Conservation (phyloP, 1,284 basidiomycete species). For the Waitea zeae region DNA sequence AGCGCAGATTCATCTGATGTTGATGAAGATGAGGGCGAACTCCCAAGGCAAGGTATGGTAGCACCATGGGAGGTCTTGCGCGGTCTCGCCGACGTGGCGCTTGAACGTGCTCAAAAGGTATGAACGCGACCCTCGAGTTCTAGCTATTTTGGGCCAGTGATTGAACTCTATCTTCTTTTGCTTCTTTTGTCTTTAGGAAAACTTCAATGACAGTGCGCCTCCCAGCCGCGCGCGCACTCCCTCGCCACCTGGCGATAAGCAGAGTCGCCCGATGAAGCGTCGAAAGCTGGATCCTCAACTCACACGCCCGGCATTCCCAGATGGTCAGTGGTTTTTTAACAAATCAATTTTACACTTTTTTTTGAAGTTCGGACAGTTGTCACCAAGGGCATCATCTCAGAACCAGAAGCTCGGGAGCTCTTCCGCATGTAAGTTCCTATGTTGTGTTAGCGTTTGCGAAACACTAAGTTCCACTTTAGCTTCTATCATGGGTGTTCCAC, state of each 20-base stretch:
- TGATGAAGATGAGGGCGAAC: constrained; percentile 53
- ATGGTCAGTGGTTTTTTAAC: constrained; percentile 27
- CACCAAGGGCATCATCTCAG: constrained; percentile 60
- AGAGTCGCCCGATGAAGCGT: constrained; percentile 47
- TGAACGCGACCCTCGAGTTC: constrained; percentile 22
- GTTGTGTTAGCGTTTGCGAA: constrained; percentile 5
- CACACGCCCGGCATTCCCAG: constrained; percentile 40
- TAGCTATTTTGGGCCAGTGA: no score
- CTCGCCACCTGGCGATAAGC: constrained; percentile 42
- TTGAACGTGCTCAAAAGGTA: constrained; percentile 56
- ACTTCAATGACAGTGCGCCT: constrained; percentile 55
- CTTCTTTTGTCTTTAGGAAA: constrained; percentile 29
- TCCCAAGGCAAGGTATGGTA: constrained; percentile 64
- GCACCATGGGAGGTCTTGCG: constrained; percentile 73
- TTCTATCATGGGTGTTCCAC: constrained; percentile 82
- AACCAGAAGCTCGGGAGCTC: constrained; percentile 67
- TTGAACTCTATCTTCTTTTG: constrained; percentile 5
- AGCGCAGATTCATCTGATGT: constrained; percentile 65
- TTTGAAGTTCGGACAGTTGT: no score
- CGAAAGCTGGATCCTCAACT: constrained; percentile 46
- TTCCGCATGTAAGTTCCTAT: constrained; percentile 60
- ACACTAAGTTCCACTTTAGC: constrained; percentile 18
- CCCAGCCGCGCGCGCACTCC: constrained; percentile 57
- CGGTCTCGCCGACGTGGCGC: constrained; percentile 64
- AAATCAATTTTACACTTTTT: constrained; percentile 8